phyloP scores from a whole-genome alignment of 83 land plant genomes.

The Larix sibirica region DNA sequence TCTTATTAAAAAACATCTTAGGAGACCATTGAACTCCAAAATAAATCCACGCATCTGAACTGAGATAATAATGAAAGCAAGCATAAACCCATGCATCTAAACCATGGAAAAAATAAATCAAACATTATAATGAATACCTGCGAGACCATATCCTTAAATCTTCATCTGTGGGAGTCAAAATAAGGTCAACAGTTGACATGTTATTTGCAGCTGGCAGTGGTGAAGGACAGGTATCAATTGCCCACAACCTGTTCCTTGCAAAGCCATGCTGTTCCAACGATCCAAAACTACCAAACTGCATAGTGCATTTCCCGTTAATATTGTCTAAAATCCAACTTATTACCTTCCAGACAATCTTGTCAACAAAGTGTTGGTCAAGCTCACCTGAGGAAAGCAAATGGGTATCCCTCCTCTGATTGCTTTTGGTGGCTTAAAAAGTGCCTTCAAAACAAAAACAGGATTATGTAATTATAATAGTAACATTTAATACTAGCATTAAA shows the following conservation, averaged over 20 bases:
- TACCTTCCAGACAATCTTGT: background rate
- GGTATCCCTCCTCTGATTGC: conserved; percentile 47
- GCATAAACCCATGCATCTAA: background rate
- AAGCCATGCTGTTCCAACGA: conserved; percentile 60
- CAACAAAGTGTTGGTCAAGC: background rate
- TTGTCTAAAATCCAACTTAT: background rate
- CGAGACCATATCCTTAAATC: conserved; percentile 53
- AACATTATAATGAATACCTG: conserved; percentile 23
- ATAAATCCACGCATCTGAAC: background rate
- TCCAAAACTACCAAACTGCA: conserved; percentile 48
- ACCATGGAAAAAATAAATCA: background rate
- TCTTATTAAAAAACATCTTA: background rate
- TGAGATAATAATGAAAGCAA: background rate
- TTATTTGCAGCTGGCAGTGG: conserved; percentile 30
- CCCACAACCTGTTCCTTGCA: conserved; percentile 59
- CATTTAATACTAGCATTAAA: background rate
- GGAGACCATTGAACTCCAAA: background rate
- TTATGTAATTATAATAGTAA: background rate
- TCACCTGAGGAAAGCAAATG: conserved; percentile 46
- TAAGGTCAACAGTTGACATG: conserved; percentile 42
- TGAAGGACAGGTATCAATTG: conserved; percentile 26
- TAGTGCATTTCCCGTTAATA: background rate
- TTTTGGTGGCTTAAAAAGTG: conserved; percentile 43
- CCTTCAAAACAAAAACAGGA: conserved; percentile 14
- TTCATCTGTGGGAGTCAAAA: conserved; percentile 44